phyloP scores from a whole-genome alignment of 768 basidiomycete genomes.

The Dentipellis sp. region DNA sequence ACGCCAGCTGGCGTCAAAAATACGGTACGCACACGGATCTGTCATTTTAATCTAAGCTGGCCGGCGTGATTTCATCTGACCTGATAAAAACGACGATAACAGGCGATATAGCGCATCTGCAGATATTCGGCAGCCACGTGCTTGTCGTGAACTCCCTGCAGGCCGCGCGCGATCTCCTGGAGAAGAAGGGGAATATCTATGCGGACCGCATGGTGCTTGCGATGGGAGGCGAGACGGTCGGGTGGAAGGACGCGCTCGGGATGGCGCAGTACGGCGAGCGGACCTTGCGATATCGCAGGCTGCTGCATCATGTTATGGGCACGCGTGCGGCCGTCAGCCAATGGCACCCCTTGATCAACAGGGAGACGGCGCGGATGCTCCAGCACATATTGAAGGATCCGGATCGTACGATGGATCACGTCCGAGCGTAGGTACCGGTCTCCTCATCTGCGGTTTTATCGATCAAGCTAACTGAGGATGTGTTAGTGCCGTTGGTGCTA shows the following conservation, averaged over 20 bases:
- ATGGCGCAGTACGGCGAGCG: slow-evolving; percentile 13
- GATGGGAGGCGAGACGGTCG: slow-evolving; percentile 14
- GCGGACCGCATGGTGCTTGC: slow-evolving; percentile 12
- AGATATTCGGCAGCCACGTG: slow-evolving; percentile 14
- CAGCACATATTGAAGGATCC: slow-evolving; percentile 12
- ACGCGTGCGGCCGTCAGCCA: slow-evolving; percentile 9
- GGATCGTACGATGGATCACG: slow-evolving; percentile 7
- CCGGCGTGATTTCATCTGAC: neutral
- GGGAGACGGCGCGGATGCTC: slow-evolving; percentile 9
- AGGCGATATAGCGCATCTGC: slow-evolving; percentile 18
- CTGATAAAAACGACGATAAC: neutral
- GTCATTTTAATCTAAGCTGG: no score
- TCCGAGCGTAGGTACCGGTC: slow-evolving; percentile 10
- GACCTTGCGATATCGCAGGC: slow-evolving; percentile 11
- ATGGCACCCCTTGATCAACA: slow-evolving; percentile 12
- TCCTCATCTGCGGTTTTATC: neutral
- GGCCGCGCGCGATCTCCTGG: slow-evolving; percentile 14
- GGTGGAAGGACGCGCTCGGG: slow-evolving; percentile 11
- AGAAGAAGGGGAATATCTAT: slow-evolving; percentile 19
- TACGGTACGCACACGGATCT: slow-evolving; percentile 4
- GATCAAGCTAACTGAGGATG: neutral
- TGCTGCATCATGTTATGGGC: slow-evolving; percentile 12
- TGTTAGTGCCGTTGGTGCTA: neutral
- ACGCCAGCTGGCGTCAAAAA: slow-evolving; percentile 6
- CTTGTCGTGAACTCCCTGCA: slow-evolving; percentile 17